Conservation (phyloP, 495 filamentous ascomycete genomes). For the Lepraria neglecta region DNA sequence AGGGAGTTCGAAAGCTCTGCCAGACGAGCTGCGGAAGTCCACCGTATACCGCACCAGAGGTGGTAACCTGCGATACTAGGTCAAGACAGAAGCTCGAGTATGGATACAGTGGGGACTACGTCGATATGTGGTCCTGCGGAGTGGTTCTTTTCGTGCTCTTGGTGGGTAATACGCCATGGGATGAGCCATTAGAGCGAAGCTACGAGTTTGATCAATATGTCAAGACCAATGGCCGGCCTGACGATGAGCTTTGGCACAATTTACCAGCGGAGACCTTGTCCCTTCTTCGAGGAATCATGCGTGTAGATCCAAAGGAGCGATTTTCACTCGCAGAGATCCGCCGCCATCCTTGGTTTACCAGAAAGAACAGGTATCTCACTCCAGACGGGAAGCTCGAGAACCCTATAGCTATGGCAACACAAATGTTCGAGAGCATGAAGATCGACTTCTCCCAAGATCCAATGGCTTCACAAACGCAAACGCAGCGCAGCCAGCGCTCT, state of each 20-base stretch:
- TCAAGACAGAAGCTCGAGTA: slow-evolving; percentile 43
- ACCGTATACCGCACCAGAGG: slow-evolving; percentile 94
- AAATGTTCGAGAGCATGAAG: slow-evolving; percentile 86
- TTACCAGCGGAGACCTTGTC: slow-evolving; percentile 72
- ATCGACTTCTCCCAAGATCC: slow-evolving; percentile 79
- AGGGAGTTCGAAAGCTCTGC: slow-evolving; percentile 70
- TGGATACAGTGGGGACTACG: slow-evolving; percentile 76
- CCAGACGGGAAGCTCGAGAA: slow-evolving; percentile 70
- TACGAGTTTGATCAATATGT: slow-evolving; percentile 83
- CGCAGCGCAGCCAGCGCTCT: slow-evolving; percentile 36
- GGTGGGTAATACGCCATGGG: slow-evolving; percentile 97
- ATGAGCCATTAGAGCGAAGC: slow-evolving; percentile 73
- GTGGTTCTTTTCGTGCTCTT: slow-evolving; percentile 94
- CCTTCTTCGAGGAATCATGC: slow-evolving; percentile 92
- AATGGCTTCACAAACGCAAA: slow-evolving; percentile 39
- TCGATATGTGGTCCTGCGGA: slow-evolving; percentile 95
- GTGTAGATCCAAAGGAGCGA: slow-evolving; percentile 63
- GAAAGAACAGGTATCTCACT: slow-evolving; percentile 68
- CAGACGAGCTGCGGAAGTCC: slow-evolving; percentile 91
- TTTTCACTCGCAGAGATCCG: slow-evolving; percentile 85
- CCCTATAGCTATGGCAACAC: slow-evolving; percentile 74
- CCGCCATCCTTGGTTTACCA: slow-evolving; percentile 91
- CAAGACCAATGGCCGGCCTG: slow-evolving; percentile 67
- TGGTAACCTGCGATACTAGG: slow-evolving; percentile 50
- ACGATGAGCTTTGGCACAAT: slow-evolving; percentile 79